Base-by-base conservation (phyloP, 495 filamentous ascomycete genomes). In the Aspergillus panamensis region DNA sequence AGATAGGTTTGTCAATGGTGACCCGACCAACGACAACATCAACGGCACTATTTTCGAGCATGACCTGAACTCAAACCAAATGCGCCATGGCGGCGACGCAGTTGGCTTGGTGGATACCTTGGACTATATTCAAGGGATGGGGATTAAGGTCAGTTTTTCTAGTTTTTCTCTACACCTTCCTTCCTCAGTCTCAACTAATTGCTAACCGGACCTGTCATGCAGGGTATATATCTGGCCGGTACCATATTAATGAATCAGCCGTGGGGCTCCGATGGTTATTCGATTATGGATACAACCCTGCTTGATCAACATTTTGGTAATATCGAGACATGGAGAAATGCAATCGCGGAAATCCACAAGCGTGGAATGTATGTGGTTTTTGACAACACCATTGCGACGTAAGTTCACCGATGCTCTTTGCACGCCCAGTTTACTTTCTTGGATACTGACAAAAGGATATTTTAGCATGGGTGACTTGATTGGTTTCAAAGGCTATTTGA, bases 51-150 rank as follows among this genome's bases (percentile, higher is more conserved):
- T 80, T 8, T 90, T 82, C 63, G 87, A 91, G 67, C 85, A 87
- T 66, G 87, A 90, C 65, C 63, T 83, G 32, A 77, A 77, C 57
- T 83, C 81, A 52, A 91, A 82, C 54, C 87, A 89, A 67, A 80
- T 90, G 69, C 83, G 87, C n/a, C 83, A 87, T 71, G 87, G 87
- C 35, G 87, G 87, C 37, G 87, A 91, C 66, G 74, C 88, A 21
- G 74, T 73, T 44, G 87, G 87, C 8, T 55, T 91, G 33, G 60
- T 82, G 44, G 83, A 87, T 59, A 85, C 82, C 14, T 71, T 91
- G 52, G 87, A 91, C 63, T 91, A 91, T 68, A 66, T 91, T 39
- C 84, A 87, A 55, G 87, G 87, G 43, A 84, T 88, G 84, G 87
- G 87, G 2, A 83, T 89, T 68, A 89, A 87, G 76, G 84, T 82